Conservation (phyloP, 768 basidiomycete genomes). For the Strobilomyces echinocephalus region DNA sequence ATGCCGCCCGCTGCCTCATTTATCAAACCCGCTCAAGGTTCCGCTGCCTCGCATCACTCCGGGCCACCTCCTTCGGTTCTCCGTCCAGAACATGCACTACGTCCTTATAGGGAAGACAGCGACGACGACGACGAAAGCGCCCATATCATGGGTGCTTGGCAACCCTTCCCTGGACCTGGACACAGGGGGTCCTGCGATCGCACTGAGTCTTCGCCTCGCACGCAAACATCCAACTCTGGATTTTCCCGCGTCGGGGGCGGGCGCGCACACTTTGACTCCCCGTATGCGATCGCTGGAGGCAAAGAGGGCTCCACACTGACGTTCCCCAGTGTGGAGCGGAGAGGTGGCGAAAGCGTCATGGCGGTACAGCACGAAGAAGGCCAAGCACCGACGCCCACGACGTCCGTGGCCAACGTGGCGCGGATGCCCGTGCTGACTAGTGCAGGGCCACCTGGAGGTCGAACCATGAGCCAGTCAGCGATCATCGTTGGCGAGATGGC, state of each 20-base stretch:
- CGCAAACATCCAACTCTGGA: slow-evolving; percentile 45
- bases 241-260: slow-evolving; percentile 89
- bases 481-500: slow-evolving; percentile 64
- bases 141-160: slow-evolving; percentile 95
- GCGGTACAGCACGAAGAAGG: slow-evolving; percentile 32
- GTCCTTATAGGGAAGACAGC: slow-evolving; percentile 72
- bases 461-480: slow-evolving; percentile 80
- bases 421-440: slow-evolving; percentile 35
- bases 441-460: slow-evolving; percentile 49
- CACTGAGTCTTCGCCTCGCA: slow-evolving; percentile 23
- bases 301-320: slow-evolving; percentile 54
- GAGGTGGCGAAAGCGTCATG: slow-evolving; percentile 19
- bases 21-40: slow-evolving; percentile 24
- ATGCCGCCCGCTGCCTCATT: slow-evolving; percentile 38
- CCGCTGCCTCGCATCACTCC: slow-evolving; percentile 38
- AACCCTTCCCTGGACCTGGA: slow-evolving; percentile 53
- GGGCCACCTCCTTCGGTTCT: slow-evolving; percentile 64
- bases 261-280: slow-evolving; percentile 76
- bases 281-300: slow-evolving; percentile 65
- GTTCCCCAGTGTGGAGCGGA: slow-evolving; percentile 59
- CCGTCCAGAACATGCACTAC: slow-evolving; percentile 72
- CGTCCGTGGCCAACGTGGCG: slow-evolving; percentile 45
- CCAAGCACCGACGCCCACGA: slow-evolving; percentile 46
- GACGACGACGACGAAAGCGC: slow-evolving; percentile 68
- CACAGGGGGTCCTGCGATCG: slow-evolving; percentile 22